Evolutionary conservation across 495 filamentous ascomycete species (phyloP).

Genomic region (Daldinia vernicosa): DNA sequence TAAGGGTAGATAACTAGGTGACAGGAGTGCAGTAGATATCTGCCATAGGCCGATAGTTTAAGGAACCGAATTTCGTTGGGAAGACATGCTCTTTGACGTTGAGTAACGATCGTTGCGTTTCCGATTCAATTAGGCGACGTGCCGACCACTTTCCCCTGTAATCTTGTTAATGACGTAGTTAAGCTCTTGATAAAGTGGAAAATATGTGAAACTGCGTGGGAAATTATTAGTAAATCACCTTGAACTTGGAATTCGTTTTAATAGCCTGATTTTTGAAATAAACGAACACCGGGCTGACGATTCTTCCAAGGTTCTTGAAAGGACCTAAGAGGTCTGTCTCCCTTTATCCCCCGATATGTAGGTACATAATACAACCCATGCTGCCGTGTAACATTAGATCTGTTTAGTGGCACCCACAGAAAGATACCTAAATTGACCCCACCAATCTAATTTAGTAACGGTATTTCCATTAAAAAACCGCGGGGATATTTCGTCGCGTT

Average conservation of each 20-base stretch:
- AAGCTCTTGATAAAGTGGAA: not conserved
- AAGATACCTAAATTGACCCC: not conserved
- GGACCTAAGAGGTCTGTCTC: too few species aligned
- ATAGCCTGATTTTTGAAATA: too few species aligned
- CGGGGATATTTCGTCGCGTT: constrained; percentile 31
- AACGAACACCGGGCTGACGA: too few species aligned
- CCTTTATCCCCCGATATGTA: too few species aligned
- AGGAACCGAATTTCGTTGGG: not conserved
- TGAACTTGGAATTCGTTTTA: too few species aligned
- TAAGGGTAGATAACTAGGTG: constrained; percentile 21
- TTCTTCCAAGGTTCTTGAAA: too few species aligned
- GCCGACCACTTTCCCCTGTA: not conserved
- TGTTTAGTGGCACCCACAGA: not conserved
- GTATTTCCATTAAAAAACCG: not conserved
- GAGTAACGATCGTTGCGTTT: too few species aligned
- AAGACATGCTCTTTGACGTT: not conserved
- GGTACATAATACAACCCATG: not conserved
- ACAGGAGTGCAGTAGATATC: not conserved
- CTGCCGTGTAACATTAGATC: constrained; percentile 1
- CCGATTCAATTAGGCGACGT: too few species aligned
- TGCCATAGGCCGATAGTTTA: not conserved
- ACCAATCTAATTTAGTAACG: not conserved
- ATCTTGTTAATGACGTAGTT: not conserved
- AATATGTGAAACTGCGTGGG: not conserved
- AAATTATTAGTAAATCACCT: too few species aligned